Conservation (phyloP, 805 yeast species). For the Naumovozyma baii region DNA sequence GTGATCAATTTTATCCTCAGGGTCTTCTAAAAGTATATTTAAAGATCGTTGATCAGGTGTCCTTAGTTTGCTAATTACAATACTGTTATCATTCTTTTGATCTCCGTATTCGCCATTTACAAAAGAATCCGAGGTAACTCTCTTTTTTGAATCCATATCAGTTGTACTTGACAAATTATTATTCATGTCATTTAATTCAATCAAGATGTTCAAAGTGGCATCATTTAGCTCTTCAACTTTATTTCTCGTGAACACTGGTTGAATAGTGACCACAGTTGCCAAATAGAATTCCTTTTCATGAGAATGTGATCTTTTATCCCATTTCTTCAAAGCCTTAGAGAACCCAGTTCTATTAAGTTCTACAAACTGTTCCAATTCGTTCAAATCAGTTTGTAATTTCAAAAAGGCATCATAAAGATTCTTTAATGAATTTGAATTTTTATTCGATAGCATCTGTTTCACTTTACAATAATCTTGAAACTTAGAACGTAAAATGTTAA, state of each 20-base stretch:
- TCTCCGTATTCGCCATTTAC: too few relatives aligned
- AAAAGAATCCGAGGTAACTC: too few relatives aligned
- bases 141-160: constrained; percentile 5
- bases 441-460: constrained; percentile 33
- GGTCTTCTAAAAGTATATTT: not conserved
- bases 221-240: constrained; percentile 82
- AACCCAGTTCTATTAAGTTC: constrained; percentile 94
- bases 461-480: constrained; percentile 40
- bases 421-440: constrained; percentile 66
- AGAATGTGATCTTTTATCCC: constrained; percentile 95
- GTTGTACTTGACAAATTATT: constrained; percentile 1
- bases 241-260: constrained; percentile 88
- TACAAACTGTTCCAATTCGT: constrained; percentile 83
- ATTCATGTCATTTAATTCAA: constrained; percentile 21
- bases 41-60: not conserved
- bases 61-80: not conserved
- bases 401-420: constrained; percentile 82
- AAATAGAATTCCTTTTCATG: constrained; percentile 88
- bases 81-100: too few relatives aligned
- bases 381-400: constrained; percentile 80
- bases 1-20: constrained; percentile 19
- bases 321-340: constrained; percentile 87
- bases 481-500: constrained; percentile 68
- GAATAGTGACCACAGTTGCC: constrained; percentile 88
- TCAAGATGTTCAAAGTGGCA: constrained; percentile 30